Percentiles rank a stretch among this genome's conserved stretches.
These are phyloP conservation scores for Trichoderma aggressivum DNA, from an alignment of 2,329 filamentous ascomycete species.

Conservation along the genomic window DNA sequence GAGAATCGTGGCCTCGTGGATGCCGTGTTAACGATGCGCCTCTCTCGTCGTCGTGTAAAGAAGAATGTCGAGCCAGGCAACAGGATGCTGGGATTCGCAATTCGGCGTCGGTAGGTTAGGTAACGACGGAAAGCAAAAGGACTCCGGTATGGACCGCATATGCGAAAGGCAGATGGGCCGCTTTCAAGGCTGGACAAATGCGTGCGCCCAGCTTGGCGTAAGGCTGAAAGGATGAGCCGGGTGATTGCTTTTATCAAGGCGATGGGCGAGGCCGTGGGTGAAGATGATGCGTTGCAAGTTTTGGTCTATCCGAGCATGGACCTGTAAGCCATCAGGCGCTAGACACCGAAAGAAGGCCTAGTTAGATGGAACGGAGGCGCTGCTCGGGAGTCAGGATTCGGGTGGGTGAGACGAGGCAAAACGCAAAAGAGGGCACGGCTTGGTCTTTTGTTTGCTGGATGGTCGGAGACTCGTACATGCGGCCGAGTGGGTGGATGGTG, in stretches of 20 bases:
- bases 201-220: background rate
- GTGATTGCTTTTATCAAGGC: background rate
- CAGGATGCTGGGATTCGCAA: background rate
- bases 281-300: background rate
- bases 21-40: background rate
- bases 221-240: conserved; percentile 7
- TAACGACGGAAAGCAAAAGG: background rate
- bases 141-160: background rate
- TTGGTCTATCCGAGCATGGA: background rate
- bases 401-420: conserved; percentile 15
- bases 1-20: background rate
- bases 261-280: background rate
- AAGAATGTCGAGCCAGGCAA: background rate
- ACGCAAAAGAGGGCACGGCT: conserved; percentile 14
- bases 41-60: background rate
- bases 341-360: conserved; percentile 6
- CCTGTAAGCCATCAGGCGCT: conserved; percentile 11
- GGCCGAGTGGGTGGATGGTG: background rate
- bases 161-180: background rate
- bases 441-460: conserved; percentile 16
- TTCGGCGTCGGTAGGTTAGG: background rate
- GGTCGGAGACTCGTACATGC: conserved; percentile 6
- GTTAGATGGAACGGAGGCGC: background rate
- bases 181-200: background rate
- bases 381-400: background rate